Evolutionary conservation across 2,329 filamentous ascomycete species (phyloP).

Genomic region (Penicillium sp.): DNA sequence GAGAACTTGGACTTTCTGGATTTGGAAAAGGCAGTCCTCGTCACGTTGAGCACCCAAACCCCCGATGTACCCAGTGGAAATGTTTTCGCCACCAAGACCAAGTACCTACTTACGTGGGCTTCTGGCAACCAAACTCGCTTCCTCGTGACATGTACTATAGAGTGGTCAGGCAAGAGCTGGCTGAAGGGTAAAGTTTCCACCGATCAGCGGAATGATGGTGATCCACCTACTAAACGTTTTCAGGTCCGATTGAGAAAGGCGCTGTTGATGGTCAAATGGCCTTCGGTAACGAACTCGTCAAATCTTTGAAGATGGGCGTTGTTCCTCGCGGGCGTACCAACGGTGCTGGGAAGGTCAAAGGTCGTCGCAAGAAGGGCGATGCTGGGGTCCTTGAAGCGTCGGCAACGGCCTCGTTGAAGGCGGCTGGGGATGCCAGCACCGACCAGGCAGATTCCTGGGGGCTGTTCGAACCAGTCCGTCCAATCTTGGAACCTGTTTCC

Average conservation of each 20-base stretch:
- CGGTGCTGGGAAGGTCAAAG: slow-evolving; percentile 55
- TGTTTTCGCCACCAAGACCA: slow-evolving; percentile 86
- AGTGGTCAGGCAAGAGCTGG: slow-evolving; percentile 99
- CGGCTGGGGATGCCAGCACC: slow-evolving; percentile 39
- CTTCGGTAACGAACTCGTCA: slow-evolving; percentile 77
- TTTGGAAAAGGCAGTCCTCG: slow-evolving; percentile 77
- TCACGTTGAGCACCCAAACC: slow-evolving; percentile 81
- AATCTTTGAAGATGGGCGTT: slow-evolving; percentile 69
- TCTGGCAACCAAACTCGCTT: slow-evolving; percentile 80
- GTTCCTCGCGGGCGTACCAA: slow-evolving; percentile 60
- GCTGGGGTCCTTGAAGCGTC: slow-evolving; percentile 33
- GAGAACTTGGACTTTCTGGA: slow-evolving; percentile 83
- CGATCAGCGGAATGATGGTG: no score
- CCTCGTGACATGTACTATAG: slow-evolving; percentile 82
- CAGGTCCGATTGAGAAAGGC: slow-evolving; percentile 93
- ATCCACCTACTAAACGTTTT: slow-evolving; percentile 36
- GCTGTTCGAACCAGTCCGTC: slow-evolving; percentile 71
- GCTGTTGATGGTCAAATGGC: slow-evolving; percentile 83
- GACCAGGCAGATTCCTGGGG: slow-evolving; percentile 64
- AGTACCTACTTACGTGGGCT: slow-evolving; percentile 91
- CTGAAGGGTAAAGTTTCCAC: slow-evolving; percentile 69
- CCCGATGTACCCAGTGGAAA: slow-evolving; percentile 95
- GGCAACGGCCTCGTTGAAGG: slow-evolving; percentile 46
- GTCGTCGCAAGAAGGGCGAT: slow-evolving; percentile 58
- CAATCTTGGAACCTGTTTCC: slow-evolving; percentile 65